These are phyloP conservation scores for Laburnicola sp. DNA, from an alignment of 2,329 filamentous ascomycete species.

Conservation along the genomic window DNA sequence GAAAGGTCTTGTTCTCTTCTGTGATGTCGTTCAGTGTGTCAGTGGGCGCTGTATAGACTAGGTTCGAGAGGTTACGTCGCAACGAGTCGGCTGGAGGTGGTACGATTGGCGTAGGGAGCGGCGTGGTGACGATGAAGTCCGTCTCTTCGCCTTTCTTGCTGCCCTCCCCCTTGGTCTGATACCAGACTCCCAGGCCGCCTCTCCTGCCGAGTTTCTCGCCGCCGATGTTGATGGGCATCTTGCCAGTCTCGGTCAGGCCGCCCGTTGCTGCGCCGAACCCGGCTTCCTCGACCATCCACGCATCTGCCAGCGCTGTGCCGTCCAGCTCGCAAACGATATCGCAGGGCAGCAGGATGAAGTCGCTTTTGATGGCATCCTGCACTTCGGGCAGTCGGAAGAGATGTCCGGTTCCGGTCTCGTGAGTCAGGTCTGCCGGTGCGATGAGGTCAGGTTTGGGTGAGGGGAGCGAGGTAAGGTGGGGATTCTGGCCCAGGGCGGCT, in stretches of 20 bases:
- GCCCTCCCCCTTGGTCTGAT: slow-evolving; percentile 77
- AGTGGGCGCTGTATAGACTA: slow-evolving; percentile 85
- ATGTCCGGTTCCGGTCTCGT: slow-evolving; percentile 87
- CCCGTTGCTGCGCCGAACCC: slow-evolving; percentile 65
- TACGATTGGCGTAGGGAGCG: slow-evolving; percentile 62
- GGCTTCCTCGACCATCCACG: slow-evolving; percentile 86
- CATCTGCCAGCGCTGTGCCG: slow-evolving; percentile 78
- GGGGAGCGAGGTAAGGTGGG: slow-evolving; percentile 73
- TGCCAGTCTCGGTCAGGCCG: slow-evolving; percentile 49
- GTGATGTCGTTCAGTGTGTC: slow-evolving; percentile 84
- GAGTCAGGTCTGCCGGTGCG: slow-evolving; percentile 73
- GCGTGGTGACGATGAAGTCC: slow-evolving; percentile 82
- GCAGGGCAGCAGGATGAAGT: slow-evolving; percentile 91
- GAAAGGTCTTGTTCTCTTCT: slow-evolving; percentile 72
- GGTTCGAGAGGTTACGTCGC: slow-evolving; percentile 68
- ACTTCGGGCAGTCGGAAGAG: slow-evolving; percentile 84
- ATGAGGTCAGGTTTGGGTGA: slow-evolving; percentile 74
- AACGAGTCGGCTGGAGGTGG: slow-evolving; percentile 66
- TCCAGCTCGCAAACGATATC: slow-evolving; percentile 90
- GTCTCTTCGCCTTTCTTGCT: slow-evolving; percentile 88
- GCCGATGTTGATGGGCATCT: slow-evolving; percentile 54
- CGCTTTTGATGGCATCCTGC: slow-evolving; percentile 72
- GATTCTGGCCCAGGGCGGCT: slow-evolving; percentile 73
- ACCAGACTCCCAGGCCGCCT: slow-evolving; percentile 88
- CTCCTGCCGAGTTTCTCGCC: slow-evolving; percentile 64